phyloP scores from a whole-genome alignment of 768 basidiomycete species.

The Leccinellum albellum region DNA sequence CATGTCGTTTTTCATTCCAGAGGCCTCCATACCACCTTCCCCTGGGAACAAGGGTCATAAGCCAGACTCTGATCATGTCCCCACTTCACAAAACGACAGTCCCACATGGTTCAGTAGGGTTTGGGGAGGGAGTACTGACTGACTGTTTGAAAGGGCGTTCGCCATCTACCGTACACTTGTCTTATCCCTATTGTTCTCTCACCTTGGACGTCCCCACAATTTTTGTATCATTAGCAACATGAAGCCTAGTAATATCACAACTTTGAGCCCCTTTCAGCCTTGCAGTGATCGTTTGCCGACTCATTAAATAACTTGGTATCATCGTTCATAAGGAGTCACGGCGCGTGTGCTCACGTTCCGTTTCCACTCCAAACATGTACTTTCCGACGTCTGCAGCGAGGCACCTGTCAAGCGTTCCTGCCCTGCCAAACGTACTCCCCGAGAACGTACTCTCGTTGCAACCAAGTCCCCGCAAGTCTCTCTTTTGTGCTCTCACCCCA shows the following conservation, averaged over 20 bases:
- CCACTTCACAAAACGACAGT: constrained; percentile 11
- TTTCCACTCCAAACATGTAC: constrained; percentile 51
- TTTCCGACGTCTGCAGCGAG: constrained; percentile 79
- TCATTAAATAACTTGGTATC: constrained; percentile 1
- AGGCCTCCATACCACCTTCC: constrained; percentile 15
- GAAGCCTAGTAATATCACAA: constrained; percentile 19
- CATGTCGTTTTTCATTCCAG: constrained; percentile 26
- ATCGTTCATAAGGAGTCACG: not conserved
- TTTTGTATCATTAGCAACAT: constrained; percentile 33
- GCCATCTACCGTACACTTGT: constrained; percentile 16
- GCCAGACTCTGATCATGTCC: constrained; percentile 12
- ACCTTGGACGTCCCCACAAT: constrained; percentile 12
- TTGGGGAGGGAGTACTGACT: constrained; percentile 23
- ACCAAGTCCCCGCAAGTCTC: constrained; percentile 69
- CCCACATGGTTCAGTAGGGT: constrained; percentile 24
- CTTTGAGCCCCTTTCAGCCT: not conserved
- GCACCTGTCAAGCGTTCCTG: constrained; percentile 66
- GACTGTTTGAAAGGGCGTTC: not conserved
- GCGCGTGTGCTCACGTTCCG: not conserved
- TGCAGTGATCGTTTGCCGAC: too few species aligned
- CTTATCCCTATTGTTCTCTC: constrained; percentile 9
- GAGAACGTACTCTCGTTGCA: constrained; percentile 57
- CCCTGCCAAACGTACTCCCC: constrained; percentile 57
- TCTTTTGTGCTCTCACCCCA: constrained; percentile 74
- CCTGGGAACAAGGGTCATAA: constrained; percentile 12